Base-by-base conservation (phyloP, 495 filamentous ascomycete genomes). In the Aspergillus baeticus region DNA sequence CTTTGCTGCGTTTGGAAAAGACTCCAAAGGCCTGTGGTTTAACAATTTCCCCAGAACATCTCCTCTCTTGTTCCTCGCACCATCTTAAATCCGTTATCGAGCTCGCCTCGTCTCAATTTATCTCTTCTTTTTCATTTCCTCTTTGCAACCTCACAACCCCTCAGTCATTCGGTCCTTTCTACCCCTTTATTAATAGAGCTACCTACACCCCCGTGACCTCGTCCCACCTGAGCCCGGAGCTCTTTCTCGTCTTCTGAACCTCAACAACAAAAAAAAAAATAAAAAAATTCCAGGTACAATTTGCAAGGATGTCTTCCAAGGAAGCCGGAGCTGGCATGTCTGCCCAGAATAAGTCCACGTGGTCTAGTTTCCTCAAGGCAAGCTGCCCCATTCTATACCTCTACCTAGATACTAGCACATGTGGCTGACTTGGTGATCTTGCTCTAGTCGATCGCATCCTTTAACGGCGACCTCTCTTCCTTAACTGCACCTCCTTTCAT, bases 401-500 rank as follows among this genome's bases (percentile, higher is more conserved):
- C n/a, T n/a, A n/a, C n/a, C n/a, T n/a, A n/a, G n/a, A n/a, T 43
- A 34, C 20, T 37, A 49, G 37, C 36, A 18, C 39, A 29, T 23
- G n/a, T 22, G 35, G 35, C 48, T 49, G 14, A 52, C 29, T 15
- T 33, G n/a, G 51, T 44, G 15, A 11, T 44, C 33, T 23, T 34
- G 18, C 49, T 48, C 6, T 51, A 95, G 91, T 95, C 92, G 23
- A 91, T 98, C 64, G 90, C 94, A 35, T 94, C 91, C 17, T 98
- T 97, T 79, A 96, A 91, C 73, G 94, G 95, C 63, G 94, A 98
- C 64, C 84, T 98, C 41, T 89, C 93, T 11, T 91, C 91, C 51
- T 77, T 98, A 71, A 97, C 94, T 31, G 93, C 94, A 18, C 94
- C 94, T 35, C 90, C 94, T 10, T 98, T 97, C 70, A 97, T 98